phyloP scores from a whole-genome alignment of 371 early-diverging fungal genomes.

The Mortierella polycephala region DNA sequence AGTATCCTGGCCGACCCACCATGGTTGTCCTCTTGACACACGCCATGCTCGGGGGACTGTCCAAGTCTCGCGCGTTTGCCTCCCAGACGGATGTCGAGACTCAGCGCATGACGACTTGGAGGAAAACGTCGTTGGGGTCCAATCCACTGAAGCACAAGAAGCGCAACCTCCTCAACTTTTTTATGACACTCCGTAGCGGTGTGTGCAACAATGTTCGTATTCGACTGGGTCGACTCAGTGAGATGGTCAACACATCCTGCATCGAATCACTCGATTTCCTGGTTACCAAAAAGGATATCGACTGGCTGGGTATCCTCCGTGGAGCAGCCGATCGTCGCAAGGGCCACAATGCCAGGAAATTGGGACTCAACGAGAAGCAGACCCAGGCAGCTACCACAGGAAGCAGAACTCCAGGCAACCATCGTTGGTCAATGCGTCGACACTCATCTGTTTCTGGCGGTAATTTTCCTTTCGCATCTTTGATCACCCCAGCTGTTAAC shows the following conservation, averaged over 20 bases:
- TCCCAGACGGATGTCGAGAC: constrained; percentile 31
- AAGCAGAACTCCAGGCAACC: constrained; percentile 59
- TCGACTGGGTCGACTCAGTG: constrained; percentile 77
- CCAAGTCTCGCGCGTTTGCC: constrained; percentile 19
- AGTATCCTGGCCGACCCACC: constrained; percentile 84
- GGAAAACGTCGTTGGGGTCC: constrained; percentile 35
- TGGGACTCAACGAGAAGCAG: constrained; percentile 62
- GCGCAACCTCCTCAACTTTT: constrained; percentile 84
- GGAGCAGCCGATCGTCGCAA: constrained; percentile 58
- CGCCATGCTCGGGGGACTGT: constrained; percentile 76
- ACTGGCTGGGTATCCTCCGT: constrained; percentile 77
- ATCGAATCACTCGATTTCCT: constrained; percentile 90
- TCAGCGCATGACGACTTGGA: constrained; percentile 45
- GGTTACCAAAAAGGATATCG: constrained; percentile 74
- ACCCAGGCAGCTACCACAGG: constrained; percentile 64
- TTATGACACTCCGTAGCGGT: constrained; percentile 84
- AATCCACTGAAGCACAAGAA: constrained; percentile 54
- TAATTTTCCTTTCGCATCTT: constrained; percentile 29
- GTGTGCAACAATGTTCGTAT: constrained; percentile 75
- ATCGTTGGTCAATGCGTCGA: constrained; percentile 55
- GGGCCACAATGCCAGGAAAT: constrained; percentile 55
- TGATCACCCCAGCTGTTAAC: constrained; percentile 37
- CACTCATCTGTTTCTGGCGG: constrained; percentile 60
- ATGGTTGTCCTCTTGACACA: constrained; percentile 82
- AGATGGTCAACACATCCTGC: constrained; percentile 82